phyloP scores from a whole-genome alignment of 1,284 basidiomycete genomes.

The Xerocomus amazonicus region DNA sequence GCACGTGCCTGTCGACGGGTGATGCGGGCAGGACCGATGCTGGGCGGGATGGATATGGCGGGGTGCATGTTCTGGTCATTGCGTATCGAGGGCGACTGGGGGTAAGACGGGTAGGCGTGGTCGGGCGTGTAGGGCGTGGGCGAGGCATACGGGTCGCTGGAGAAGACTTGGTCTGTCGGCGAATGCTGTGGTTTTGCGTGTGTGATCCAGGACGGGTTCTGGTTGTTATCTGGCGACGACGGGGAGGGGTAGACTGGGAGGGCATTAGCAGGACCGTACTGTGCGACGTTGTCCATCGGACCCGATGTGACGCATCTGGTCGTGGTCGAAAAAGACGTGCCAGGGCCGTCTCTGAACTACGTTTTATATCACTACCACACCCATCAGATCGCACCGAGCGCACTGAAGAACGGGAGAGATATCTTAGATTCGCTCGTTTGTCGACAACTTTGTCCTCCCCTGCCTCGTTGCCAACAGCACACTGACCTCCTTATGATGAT shows the following conservation, averaged over 20 bases:
- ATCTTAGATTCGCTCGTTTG: background rate
- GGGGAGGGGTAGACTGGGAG: constrained; percentile 36
- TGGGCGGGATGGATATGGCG: constrained; percentile 34
- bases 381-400: constrained; percentile 11
- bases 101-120: constrained; percentile 29
- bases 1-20: constrained; percentile 46
- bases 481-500: constrained; percentile 24
- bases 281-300: constrained; percentile 36
- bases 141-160: constrained; percentile 37
- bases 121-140: constrained; percentile 34
- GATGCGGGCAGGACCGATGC: constrained; percentile 53
- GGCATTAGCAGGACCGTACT: constrained; percentile 30
- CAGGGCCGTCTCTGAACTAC: constrained; percentile 21
- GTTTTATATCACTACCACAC: constrained; percentile 29
- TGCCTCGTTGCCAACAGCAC: constrained; percentile 30
- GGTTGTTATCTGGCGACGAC: constrained; percentile 28
- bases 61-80: constrained; percentile 30
- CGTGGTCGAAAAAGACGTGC: constrained; percentile 33
- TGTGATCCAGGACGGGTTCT: constrained; percentile 28
- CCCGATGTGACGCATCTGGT: constrained; percentile 37
- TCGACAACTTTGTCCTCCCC: constrained; percentile 26
- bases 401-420: too few relatives aligned
- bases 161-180: constrained; percentile 34
- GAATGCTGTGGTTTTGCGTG: constrained; percentile 26
- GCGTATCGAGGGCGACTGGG: constrained; percentile 30